These are phyloP conservation scores for Cadophora sp. DNA, from an alignment of 2,329 filamentous ascomycete species.

Conservation along the genomic window DNA sequence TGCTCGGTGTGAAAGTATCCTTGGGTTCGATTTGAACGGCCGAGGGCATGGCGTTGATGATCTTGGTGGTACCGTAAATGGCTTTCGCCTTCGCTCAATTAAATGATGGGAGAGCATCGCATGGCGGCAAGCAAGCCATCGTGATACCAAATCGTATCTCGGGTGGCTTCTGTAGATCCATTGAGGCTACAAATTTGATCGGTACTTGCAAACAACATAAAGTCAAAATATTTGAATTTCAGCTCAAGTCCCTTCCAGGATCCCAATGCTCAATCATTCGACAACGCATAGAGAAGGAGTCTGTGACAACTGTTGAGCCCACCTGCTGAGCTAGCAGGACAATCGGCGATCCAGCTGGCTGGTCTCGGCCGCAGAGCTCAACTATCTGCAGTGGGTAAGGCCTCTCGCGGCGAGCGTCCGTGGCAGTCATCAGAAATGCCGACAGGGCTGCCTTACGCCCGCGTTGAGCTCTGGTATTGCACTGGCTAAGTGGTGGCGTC, in stretches of 20 bases:
- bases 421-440: neutral
- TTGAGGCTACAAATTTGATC: too few species aligned
- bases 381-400: neutral
- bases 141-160: neutral
- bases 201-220: neutral
- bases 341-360: neutral
- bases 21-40: neutral
- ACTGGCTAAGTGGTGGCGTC: neutral
- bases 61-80: neutral
- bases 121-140: neutral
- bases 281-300: neutral
- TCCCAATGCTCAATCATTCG: neutral
- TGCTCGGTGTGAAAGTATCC: neutral
- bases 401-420: neutral
- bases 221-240: neutral
- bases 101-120: neutral
- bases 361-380: neutral
- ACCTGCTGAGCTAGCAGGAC: neutral
- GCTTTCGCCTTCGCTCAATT: neutral
- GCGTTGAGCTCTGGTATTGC: neutral
- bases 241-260: neutral
- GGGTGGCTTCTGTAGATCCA: neutral
- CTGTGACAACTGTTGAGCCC: neutral
- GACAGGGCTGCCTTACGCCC: neutral
- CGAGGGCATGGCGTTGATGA: neutral